phyloP scores from a whole-genome alignment of 2,329 filamentous ascomycete genomes.

The Aspergillus thermomutatus region DNA sequence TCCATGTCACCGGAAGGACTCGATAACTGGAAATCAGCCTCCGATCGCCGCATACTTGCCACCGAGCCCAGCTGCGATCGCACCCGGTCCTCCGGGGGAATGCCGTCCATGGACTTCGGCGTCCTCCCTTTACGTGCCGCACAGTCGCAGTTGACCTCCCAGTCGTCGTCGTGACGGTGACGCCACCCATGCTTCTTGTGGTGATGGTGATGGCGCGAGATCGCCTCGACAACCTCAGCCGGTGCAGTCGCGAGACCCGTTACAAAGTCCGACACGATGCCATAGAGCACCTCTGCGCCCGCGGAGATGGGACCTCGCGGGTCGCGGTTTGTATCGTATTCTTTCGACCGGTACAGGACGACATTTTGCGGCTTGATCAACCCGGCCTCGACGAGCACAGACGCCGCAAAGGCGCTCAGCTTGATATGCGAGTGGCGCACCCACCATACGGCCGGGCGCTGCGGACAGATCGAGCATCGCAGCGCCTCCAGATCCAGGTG shows the following conservation, averaged over 20 bases:
- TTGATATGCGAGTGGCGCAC: slow-evolving; percentile 64
- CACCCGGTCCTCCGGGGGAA: background rate
- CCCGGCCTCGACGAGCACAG: slow-evolving; percentile 63
- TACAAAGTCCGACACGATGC: slow-evolving; percentile 75
- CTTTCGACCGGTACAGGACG: slow-evolving; percentile 63
- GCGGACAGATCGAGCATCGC: slow-evolving; percentile 66
- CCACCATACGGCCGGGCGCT: slow-evolving; percentile 70
- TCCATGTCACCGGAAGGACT: background rate
- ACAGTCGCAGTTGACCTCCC: background rate
- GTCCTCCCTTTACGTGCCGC: background rate
- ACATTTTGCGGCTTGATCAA: slow-evolving; percentile 66
- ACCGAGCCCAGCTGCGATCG: background rate
- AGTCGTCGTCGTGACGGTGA: background rate
- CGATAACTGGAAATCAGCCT: background rate
- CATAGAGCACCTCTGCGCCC: slow-evolving; percentile 72
- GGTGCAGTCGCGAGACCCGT: slow-evolving; percentile 77
- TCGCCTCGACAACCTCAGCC: slow-evolving; percentile 42
- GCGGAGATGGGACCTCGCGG: slow-evolving; percentile 77
- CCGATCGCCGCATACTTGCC: background rate
- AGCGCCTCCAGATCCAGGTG: slow-evolving; percentile 65
- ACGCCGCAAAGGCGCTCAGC: slow-evolving; percentile 70
- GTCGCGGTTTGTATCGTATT: slow-evolving; percentile 75
- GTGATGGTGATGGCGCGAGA: background rate
- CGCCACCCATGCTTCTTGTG: slow-evolving; percentile 1
- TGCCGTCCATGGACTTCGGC: background rate